phyloP scores from a whole-genome alignment of 2,329 filamentous ascomycete genomes.

The Talaromyces sp. region DNA sequence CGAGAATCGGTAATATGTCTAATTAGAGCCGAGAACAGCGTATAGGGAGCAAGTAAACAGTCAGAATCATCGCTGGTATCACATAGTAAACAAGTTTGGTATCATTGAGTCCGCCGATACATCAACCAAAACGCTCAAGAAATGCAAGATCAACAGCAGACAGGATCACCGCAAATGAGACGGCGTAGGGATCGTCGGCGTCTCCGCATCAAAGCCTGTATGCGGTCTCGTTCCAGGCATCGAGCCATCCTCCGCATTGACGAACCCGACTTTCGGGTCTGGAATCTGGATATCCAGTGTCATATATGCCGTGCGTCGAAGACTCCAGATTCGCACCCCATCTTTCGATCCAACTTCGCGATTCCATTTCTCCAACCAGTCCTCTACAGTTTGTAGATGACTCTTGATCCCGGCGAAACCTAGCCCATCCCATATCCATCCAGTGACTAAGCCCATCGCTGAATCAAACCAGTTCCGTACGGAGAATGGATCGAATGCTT shows the following conservation, averaged over 20 bases:
- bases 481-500: conserved; percentile 76
- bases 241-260: conserved; percentile 37
- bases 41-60: neutral
- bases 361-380: conserved; percentile 87
- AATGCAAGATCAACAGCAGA: neutral
- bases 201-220: conserved; percentile 25
- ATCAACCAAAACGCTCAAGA: conserved; percentile 14
- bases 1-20: conserved; percentile 1
- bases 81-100: conserved; percentile 12
- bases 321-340: conserved; percentile 69
- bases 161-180: conserved; percentile 10
- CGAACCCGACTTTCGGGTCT: conserved; percentile 47
- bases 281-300: conserved; percentile 53
- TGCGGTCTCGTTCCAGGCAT: conserved; percentile 34
- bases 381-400: conserved; percentile 66
- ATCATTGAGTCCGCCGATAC: conserved; percentile 12
- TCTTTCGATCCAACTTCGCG: conserved; percentile 55
- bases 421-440: conserved; percentile 92
- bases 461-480: conserved; percentile 75
- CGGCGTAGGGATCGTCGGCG: neutral
- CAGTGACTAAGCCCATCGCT: conserved; percentile 73
- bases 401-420: conserved; percentile 73
- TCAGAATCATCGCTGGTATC: conserved; percentile 9
- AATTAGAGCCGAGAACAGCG: neutral
- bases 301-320: conserved; percentile 84